A percentile compares a stretch with the other conserved stretches of the same genome.
phyloP scores from a whole-genome alignment of 306 rosid species.

The Gillenia trifoliata region DNA sequence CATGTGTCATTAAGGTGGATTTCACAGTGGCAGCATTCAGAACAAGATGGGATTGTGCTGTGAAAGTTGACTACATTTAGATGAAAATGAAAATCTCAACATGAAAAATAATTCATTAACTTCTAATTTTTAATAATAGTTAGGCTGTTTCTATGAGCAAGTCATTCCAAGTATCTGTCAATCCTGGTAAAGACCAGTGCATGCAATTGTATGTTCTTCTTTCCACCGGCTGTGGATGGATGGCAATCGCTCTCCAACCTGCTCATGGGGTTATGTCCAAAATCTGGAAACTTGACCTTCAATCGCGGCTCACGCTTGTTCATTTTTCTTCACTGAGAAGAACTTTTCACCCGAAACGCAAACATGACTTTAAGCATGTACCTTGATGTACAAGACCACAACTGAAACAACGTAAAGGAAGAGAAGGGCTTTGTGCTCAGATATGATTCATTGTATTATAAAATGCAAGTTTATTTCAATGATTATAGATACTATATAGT shows the following conservation, averaged over 20 bases:
- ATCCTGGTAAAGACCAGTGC: constrained; percentile 97
- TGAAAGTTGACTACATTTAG: background rate
- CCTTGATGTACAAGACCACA: background rate
- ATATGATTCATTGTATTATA: no score
- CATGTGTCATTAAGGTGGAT: background rate
- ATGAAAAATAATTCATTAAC: constrained; percentile 21
- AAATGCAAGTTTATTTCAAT: no score
- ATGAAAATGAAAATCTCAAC: background rate
- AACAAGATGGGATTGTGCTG: background rate
- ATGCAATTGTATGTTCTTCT: constrained; percentile 83
- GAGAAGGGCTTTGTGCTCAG: no score
- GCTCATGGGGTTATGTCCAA: constrained; percentile 73
- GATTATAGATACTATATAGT: no score
- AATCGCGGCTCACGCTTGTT: constrained; percentile 83
- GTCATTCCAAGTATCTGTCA: constrained; percentile 90
- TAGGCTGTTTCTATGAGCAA: constrained; percentile 51
- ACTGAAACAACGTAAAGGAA: no score
- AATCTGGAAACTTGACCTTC: constrained; percentile 51
- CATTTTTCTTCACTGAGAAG: constrained; percentile 59
- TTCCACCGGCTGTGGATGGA: constrained; percentile 77
- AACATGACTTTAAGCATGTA: no score
- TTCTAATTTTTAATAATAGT: constrained; percentile 31
- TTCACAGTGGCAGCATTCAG: background rate
- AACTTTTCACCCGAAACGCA: constrained; percentile 65
- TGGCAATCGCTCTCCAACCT: constrained; percentile 97